phyloP scores from a whole-genome alignment of 306 rosid genomes.

The Cucurbita argyrosperma region DNA sequence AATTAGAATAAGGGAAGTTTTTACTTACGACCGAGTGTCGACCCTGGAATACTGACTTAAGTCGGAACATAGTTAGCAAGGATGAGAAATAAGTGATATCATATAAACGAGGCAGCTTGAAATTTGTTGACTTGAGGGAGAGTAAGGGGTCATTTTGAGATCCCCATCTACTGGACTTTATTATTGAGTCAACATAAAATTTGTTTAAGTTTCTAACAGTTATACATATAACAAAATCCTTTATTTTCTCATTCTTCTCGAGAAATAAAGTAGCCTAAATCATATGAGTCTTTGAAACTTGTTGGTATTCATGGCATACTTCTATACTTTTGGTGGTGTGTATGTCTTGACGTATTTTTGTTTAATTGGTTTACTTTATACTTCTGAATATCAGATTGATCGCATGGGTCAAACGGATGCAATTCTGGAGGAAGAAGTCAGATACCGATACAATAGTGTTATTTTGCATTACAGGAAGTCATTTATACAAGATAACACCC shows the following conservation, averaged over 20 bases:
- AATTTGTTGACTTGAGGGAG: neutral
- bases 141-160: neutral
- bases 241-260: neutral
- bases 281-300: neutral
- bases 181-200: neutral
- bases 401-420: conserved; percentile 69
- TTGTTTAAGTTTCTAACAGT: neutral
- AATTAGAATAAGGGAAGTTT: neutral
- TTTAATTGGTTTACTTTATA: conserved; percentile 7
- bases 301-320: neutral
- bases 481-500: conserved; percentile 69
- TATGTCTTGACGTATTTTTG: neutral
- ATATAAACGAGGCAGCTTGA: neutral
- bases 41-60: neutral
- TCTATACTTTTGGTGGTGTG: neutral
- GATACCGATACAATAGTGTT: conserved; percentile 62
- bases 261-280: neutral
- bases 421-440: conserved; percentile 64
- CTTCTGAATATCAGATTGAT: conserved; percentile 42
- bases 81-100: neutral
- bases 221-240: neutral
- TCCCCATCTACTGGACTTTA: neutral
- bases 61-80: neutral
- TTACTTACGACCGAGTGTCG: too few species aligned
- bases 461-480: conserved; percentile 80